phyloP scores from a whole-genome alignment of 768 basidiomycete genomes.

The Chalciporus pseudorubinellus region DNA sequence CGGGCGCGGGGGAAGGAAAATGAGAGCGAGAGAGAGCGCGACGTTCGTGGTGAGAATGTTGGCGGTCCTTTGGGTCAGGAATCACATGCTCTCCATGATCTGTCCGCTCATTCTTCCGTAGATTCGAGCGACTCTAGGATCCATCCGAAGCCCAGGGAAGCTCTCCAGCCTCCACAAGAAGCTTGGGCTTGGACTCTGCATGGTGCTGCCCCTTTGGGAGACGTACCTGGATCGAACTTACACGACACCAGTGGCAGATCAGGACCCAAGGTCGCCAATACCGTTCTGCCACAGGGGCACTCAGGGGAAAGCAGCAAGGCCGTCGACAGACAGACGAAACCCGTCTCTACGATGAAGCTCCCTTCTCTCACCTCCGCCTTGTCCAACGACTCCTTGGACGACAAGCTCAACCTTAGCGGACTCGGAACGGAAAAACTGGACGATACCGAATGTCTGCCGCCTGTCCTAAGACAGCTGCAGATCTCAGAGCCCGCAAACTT shows the following conservation, averaged over 20 bases:
- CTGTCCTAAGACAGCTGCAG: conserved; percentile 19
- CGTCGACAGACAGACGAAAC: neutral
- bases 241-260: neutral
- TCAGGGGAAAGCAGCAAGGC: neutral
- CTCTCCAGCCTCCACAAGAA: neutral
- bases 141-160: neutral
- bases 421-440: conserved; percentile 2
- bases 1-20: neutral
- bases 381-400: conserved; percentile 16
- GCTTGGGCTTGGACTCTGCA: conserved; percentile 11
- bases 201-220: neutral
- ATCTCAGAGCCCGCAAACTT: conserved; percentile 14
- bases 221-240: neutral
- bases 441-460: conserved; percentile 18
- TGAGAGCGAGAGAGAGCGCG: neutral
- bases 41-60: neutral
- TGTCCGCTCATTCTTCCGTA: neutral
- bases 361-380: conserved; percentile 21
- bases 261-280: neutral
- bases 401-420: conserved; percentile 7
- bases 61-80: no score
- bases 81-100: no score
- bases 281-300: neutral
- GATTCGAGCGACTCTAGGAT: neutral
- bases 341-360: neutral